Evolutionary conservation across 805 yeast species (phyloP).

Genomic region (Torulaspora maleeae): DNA sequence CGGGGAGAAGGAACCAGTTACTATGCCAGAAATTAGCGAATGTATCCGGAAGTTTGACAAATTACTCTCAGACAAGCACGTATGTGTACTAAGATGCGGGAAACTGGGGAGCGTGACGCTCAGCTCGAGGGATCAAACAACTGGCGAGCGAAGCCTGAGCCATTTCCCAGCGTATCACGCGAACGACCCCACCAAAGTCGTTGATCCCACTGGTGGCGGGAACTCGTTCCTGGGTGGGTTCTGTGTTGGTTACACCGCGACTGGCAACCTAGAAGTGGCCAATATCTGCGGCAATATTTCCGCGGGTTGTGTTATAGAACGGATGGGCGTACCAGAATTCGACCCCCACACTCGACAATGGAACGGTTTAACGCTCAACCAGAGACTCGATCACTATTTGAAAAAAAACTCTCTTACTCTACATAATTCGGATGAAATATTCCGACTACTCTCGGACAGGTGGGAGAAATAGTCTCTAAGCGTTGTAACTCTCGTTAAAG

Average conservation of each 20-base stretch:
- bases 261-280: constrained; percentile 48
- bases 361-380: constrained; percentile 52
- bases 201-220: constrained; percentile 96
- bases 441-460: constrained; percentile 1
- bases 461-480: constrained; percentile 6
- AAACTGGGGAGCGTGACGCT: constrained; percentile 57
- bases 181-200: constrained; percentile 41
- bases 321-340: constrained; percentile 62
- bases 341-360: constrained; percentile 41
- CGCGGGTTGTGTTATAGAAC: constrained; percentile 79
- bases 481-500: constrained; percentile 45
- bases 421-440: constrained; percentile 7
- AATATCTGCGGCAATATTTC: constrained; percentile 69
- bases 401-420: not conserved
- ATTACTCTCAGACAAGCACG: constrained; percentile 37
- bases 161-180: constrained; percentile 77
- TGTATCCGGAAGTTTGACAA: constrained; percentile 42
- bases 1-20: constrained; percentile 44
- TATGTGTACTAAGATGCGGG: constrained; percentile 68
- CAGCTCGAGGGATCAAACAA: constrained; percentile 17
- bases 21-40: constrained; percentile 38
- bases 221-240: constrained; percentile 84
- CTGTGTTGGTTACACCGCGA: constrained; percentile 52
- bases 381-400: constrained; percentile 43
- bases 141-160: constrained; percentile 7